These are phyloP conservation scores for Tylopilus balloui DNA, from an alignment of 768 basidiomycete genomes.

Conservation along the genomic window DNA sequence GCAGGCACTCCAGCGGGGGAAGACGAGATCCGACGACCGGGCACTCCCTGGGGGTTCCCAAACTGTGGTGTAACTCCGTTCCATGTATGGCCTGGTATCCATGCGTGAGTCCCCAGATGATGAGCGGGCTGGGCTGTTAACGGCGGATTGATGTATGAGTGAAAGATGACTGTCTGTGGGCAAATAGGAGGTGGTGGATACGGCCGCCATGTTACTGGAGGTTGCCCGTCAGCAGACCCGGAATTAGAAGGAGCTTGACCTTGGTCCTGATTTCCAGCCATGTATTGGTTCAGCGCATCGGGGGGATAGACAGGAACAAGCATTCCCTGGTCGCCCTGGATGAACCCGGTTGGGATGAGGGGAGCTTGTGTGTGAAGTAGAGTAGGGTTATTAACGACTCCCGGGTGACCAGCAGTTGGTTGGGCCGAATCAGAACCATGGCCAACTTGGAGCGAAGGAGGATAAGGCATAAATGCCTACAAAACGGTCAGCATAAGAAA, in stretches of 20 bases:
- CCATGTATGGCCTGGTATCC: conserved; percentile 27
- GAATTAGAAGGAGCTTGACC: conserved; percentile 13
- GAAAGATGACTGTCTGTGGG: conserved; percentile 30
- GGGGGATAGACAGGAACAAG: conserved; percentile 67
- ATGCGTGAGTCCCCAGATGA: conserved; percentile 17
- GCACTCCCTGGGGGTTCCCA: conserved; percentile 11
- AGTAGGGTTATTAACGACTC: conserved; percentile 12
- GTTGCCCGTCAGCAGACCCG: conserved; percentile 27
- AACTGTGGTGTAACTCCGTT: conserved; percentile 18
- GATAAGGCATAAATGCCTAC: conserved; percentile 50
- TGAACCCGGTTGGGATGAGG: conserved; percentile 60
- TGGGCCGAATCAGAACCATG: conserved; percentile 27
- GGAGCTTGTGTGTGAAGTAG: conserved; percentile 44
- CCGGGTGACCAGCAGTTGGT: conserved; percentile 13
- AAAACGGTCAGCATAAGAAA: conserved; percentile 9
- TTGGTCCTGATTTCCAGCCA: conserved; percentile 43
- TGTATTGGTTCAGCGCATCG: conserved; percentile 67
- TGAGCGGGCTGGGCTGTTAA: conserved; percentile 15
- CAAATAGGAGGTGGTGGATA: conserved; percentile 32
- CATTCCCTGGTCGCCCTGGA: conserved; percentile 70
- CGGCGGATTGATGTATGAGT: conserved; percentile 27
- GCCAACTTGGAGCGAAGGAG: conserved; percentile 31
- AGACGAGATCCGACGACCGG: conserved; percentile 15
- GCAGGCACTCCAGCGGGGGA: conserved; percentile 15
- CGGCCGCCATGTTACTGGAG: conserved; percentile 32